Conservation (phyloP, 768 basidiomycete genomes). For the Hypsizygus marmoreus region DNA sequence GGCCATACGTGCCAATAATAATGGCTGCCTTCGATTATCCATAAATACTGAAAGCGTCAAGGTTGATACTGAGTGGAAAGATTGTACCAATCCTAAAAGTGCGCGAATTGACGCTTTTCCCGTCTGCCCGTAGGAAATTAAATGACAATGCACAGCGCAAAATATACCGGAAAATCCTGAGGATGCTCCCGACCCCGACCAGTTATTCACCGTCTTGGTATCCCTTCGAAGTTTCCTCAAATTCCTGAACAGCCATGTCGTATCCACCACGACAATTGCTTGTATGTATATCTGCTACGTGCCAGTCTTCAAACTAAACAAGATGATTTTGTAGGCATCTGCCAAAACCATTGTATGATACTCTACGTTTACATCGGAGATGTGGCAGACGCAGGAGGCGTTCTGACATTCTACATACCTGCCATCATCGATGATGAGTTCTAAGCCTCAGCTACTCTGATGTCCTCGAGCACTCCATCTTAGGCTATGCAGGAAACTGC, state of each 20-base stretch:
- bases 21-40: conserved; percentile 52
- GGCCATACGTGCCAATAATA: conserved; percentile 67
- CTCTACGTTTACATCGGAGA: conserved; percentile 90
- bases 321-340: conserved; percentile 59
- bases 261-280: conserved; percentile 84
- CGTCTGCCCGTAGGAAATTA: conserved; percentile 2
- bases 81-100: conserved; percentile 68
- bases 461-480: too few relatives aligned
- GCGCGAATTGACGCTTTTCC: conserved; percentile 18
- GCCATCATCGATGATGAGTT: conserved; percentile 63
- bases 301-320: neutral
- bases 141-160: conserved; percentile 6
- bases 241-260: conserved; percentile 77
- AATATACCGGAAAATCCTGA: conserved; percentile 33
- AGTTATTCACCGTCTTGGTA: conserved; percentile 66
- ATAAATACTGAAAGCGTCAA: conserved; percentile 74
- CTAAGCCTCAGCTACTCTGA: too few relatives aligned
- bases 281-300: conserved; percentile 48
- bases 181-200: conserved; percentile 51
- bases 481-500: too few relatives aligned
- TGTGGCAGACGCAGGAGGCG: conserved; percentile 75
- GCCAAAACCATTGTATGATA: conserved; percentile 81
- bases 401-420: conserved; percentile 87
- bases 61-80: conserved; percentile 78
- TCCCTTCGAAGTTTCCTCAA: conserved; percentile 77